Base-by-base conservation (phyloP, 345 rosid genomes). In the Populus pruinosa region DNA sequence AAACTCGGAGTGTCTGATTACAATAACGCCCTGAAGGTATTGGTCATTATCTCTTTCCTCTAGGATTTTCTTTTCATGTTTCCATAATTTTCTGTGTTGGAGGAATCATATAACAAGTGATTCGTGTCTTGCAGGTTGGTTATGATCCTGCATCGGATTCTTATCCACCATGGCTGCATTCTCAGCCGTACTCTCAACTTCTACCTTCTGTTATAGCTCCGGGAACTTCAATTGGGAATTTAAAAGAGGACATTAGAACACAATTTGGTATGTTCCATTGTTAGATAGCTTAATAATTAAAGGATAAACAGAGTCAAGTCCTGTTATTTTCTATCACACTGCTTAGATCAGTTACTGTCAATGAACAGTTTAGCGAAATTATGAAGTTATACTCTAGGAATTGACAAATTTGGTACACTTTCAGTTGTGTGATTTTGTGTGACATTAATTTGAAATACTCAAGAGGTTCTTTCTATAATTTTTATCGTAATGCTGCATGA, bases 101-200 rank as follows among this genome's bases (percentile, higher is more conserved):
- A 39, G 14, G 70, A 69, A 14, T 56, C 2, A 73, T 50, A 38
- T 17, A 56, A 63, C 8, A 67, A 11, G 43, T 53, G 75, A 74
- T 44, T 53, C 41, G 17, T 41, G 56, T 50, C 56, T 76, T 38
- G 33, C 85, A 93, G 97, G 95, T 95, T 78, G 99, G 98, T 43
- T 95, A 92, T 85, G 98, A 93, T 87, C 99, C 99, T 44, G 98
- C 90, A 81, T 74, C 80, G 39, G 99, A 93, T 55, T 86, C 92
- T 11, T 93, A 95, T 81, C 98, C 98, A 13, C 72, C 91, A 65
- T 93, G 98, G 99, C 82, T 95, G 85, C 89, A 85, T 47, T 85
- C 91, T 83, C 98, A 89, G 79, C 97, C 98, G 41, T 95, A 91
- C 83, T 86, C 93, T 41, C 88, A 80, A 43, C 85, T 90, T 78